These are phyloP conservation scores for Chamaecyparis obtusa DNA, from an alignment of 75 land plant genomes.

Conservation along the genomic window DNA sequence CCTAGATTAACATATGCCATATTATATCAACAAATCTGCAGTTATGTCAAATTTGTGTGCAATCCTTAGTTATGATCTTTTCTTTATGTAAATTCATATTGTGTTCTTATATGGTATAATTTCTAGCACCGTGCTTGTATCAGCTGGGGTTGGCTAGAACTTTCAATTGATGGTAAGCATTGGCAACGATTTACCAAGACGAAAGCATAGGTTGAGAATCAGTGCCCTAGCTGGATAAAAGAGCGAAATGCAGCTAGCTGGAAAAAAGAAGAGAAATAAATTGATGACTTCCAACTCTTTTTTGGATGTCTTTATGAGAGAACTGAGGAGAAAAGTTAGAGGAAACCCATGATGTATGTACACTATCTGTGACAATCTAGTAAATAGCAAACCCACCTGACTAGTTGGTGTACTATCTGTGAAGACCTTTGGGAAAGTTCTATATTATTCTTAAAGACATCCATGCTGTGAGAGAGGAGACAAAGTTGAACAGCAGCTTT, in stretches of 20 bases:
- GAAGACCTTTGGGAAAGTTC: background rate
- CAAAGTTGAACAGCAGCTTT: background rate
- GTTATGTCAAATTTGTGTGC: background rate
- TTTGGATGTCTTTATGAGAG: background rate
- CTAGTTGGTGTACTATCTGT: background rate
- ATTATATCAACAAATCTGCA: background rate
- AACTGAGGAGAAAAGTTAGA: background rate
- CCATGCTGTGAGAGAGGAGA: background rate
- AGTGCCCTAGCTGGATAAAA: background rate
- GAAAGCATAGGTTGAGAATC: background rate
- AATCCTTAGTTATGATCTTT: background rate
- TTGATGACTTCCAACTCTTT: background rate
- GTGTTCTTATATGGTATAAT: background rate
- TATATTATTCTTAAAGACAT: background rate
- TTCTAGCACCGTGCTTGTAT: background rate
- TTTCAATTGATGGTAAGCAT: background rate
- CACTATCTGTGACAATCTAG: background rate
- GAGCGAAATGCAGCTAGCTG: background rate
- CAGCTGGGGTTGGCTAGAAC: background rate
- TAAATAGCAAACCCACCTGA: background rate
- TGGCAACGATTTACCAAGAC: background rate
- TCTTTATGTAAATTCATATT: background rate
- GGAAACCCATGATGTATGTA: background rate
- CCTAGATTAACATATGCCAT: background rate
- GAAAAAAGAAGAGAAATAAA: background rate